Percentiles rank a stretch among this genome's conserved stretches.
Evolutionary conservation across 2,329 filamentous ascomycete species (phyloP).

Genomic region (Dothidotthia symphoricarpi): DNA sequence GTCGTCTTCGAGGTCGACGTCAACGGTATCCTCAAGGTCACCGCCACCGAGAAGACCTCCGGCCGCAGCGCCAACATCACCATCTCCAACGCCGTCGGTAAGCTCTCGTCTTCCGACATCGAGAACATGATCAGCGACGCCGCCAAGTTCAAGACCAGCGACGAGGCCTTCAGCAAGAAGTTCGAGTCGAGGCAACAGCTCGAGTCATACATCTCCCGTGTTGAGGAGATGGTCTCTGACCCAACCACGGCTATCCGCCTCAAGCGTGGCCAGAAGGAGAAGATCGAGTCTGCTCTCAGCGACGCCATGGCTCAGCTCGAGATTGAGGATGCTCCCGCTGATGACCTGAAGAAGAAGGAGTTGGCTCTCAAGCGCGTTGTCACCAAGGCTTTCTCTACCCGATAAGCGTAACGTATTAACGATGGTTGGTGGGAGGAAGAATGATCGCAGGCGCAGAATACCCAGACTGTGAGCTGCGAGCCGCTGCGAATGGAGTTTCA

Average conservation of each 20-base stretch:
- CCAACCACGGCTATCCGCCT: constrained; percentile 93
- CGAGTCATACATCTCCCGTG: constrained; percentile 96
- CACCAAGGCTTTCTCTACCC: constrained; percentile 95
- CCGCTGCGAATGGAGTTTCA: constrained; percentile 30
- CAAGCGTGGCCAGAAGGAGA: constrained; percentile 99
- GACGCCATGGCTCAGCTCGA: constrained; percentile 98
- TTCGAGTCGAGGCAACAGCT: constrained; percentile 99
- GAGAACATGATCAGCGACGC: constrained; percentile 98
- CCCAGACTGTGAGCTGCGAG: constrained; percentile 25
- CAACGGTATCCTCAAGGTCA: constrained; percentile 99
- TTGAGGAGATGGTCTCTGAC: constrained; percentile 98
- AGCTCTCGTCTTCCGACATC: constrained; percentile 91
- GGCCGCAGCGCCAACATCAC: constrained; percentile 99
- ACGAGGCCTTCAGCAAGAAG: constrained; percentile 98
- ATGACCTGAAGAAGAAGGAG: constrained; percentile 99
- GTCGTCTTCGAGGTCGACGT: constrained; percentile 99
- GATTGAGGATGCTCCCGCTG: constrained; percentile 84
- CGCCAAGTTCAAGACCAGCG: constrained; percentile 97
- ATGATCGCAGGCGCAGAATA: constrained; percentile 31
- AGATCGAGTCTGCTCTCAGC: constrained; percentile 95
- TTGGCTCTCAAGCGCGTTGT: constrained; percentile 94
- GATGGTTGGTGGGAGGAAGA: constrained; percentile 16
- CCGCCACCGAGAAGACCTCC: constrained; percentile 97
- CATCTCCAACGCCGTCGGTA: constrained; percentile 98
- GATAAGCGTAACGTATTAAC: constrained; percentile 53